phyloP scores from a whole-genome alignment of 306 rosid species.

The Ormosia emarginata region DNA sequence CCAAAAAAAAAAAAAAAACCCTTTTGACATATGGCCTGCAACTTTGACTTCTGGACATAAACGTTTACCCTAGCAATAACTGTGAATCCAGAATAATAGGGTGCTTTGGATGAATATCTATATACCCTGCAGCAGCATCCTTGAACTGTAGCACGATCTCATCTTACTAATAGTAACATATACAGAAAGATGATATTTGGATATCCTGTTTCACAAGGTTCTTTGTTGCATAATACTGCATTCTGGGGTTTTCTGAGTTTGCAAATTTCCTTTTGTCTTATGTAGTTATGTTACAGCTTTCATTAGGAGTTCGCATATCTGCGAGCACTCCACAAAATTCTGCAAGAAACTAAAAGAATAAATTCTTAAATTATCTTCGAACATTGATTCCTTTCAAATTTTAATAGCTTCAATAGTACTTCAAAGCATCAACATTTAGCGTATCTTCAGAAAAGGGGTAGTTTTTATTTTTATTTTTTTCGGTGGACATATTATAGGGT shows the following conservation, averaged over 20 bases:
- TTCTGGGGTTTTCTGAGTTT: not conserved
- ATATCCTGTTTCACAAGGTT: not conserved
- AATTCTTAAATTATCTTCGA: too few species aligned
- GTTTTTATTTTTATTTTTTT: too few species aligned
- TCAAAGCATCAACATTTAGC: not conserved
- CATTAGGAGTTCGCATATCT: not conserved
- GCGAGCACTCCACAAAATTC: not conserved
- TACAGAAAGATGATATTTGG: not conserved
- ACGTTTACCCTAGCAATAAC: not conserved
- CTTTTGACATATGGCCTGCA: too few species aligned
- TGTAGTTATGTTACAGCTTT: not conserved
- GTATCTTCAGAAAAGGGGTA: too few species aligned
- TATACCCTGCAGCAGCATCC: not conserved
- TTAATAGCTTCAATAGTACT: not conserved
- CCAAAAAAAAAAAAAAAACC: too few species aligned
- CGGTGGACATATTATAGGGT: too few species aligned
- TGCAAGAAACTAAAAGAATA: not conserved
- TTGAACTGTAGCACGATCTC: not conserved
- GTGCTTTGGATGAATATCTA: not conserved
- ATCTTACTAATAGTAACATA: not conserved
- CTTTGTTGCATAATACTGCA: not conserved
- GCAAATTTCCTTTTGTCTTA: not conserved
- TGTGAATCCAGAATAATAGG: not conserved
- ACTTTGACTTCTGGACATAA: not conserved
- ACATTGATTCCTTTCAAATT: not conserved